Conservation (phyloP, 208 protist genomes). For the Crithidia bombi region DNA sequence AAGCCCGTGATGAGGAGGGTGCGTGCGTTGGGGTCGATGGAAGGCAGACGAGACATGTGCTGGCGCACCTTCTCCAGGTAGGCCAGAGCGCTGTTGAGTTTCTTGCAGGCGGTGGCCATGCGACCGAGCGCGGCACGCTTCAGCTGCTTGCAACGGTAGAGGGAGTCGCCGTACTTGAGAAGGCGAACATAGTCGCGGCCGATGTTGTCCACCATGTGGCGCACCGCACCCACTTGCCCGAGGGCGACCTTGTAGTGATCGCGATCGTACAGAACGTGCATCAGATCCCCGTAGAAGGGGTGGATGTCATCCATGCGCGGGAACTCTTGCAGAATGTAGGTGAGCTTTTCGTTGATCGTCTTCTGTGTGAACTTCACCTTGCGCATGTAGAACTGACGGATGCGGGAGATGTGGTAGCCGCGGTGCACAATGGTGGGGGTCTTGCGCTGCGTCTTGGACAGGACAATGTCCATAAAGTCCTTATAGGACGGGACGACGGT, state of each 20-base stretch:
- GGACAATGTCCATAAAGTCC: conserved; percentile 99
- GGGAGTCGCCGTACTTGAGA: conserved; percentile 99
- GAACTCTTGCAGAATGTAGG: conserved; percentile 96
- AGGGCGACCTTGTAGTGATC: conserved; percentile 99
- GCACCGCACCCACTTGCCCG: conserved; percentile 98
- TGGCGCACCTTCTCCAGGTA: conserved; percentile 99
- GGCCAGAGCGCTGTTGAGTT: conserved; percentile 93
- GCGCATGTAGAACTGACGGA: conserved; percentile 99
- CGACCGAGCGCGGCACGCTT: conserved; percentile 99
- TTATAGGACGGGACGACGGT: conserved; percentile 96
- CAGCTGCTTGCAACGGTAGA: conserved; percentile 99
- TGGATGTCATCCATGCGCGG: conserved; percentile 99
- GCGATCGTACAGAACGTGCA: conserved; percentile 99
- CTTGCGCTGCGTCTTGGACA: conserved; percentile 99
- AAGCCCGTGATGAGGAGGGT: conserved; percentile 99
- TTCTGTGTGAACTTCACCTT: conserved; percentile 99
- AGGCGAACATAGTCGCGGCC: conserved; percentile 98
- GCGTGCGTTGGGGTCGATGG: conserved; percentile 99
- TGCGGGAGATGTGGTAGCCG: conserved; percentile 98
- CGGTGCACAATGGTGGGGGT: conserved; percentile 99
- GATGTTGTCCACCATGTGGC: conserved; percentile 98
- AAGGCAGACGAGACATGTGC: conserved; percentile 99
- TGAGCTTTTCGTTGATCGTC: conserved; percentile 98
- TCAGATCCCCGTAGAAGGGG: conserved; percentile 99
- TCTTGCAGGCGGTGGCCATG: conserved; percentile 98